A percentile compares a stretch with the other conserved stretches of the same genome.
Evolutionary conservation across 257 asterid species (phyloP).

Genomic region (Vinca minor): DNA sequence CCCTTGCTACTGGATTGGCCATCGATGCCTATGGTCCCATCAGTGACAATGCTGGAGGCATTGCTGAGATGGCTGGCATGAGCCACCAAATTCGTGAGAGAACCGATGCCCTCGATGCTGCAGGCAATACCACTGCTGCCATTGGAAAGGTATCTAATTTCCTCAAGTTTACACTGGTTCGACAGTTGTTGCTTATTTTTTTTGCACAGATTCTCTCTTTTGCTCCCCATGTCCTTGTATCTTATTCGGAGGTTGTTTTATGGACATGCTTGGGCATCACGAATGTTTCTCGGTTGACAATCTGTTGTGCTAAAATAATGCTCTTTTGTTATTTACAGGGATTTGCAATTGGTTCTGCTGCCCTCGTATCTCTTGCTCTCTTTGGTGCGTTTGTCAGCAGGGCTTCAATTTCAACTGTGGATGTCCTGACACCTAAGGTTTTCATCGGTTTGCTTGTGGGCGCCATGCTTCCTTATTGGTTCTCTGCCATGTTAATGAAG

Average conservation of each 20-base stretch:
- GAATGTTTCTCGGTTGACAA: background rate
- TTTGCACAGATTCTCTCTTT: too few relatives aligned
- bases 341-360: slow-evolving; percentile 81
- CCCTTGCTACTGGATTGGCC: slow-evolving; percentile 87
- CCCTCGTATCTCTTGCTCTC: too few relatives aligned
- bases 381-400: too few relatives aligned
- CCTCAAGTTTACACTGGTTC: background rate
- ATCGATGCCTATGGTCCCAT: slow-evolving; percentile 90
- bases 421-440: too few relatives aligned
- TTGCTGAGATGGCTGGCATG: slow-evolving; percentile 97
- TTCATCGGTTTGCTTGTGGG: too few relatives aligned
- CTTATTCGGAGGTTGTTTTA: too few relatives aligned
- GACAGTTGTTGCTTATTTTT: too few relatives aligned
- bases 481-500: too few relatives aligned
- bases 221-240: too few relatives aligned
- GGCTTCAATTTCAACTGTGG: too few relatives aligned
- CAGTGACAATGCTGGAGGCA: slow-evolving; percentile 91
- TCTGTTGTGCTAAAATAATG: background rate
- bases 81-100: slow-evolving; percentile 75
- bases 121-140: slow-evolving; percentile 89
- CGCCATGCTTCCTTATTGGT: too few relatives aligned
- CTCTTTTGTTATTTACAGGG: slow-evolving; percentile 37
- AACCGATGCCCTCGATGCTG: slow-evolving; percentile 93
- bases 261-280: background rate
- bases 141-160: slow-evolving; percentile 57